Percentiles rank a stretch among this genome's conserved stretches.
Conservation (phyloP, 164 flowering plant genomes). For the Annona squamosa region DNA sequence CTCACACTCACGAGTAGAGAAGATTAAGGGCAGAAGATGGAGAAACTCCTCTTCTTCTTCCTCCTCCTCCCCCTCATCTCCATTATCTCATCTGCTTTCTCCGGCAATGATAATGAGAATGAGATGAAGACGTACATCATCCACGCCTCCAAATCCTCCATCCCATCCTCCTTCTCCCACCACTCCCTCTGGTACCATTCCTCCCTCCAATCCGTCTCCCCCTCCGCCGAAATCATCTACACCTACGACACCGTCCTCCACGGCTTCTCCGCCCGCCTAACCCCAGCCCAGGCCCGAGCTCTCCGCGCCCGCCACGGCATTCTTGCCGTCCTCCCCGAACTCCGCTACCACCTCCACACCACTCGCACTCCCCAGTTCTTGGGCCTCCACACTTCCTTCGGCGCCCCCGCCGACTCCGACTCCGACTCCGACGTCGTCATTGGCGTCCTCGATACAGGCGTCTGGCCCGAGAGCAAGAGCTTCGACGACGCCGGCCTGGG, state of each 20-base stretch:
- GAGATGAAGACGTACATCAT: constrained; percentile 62
- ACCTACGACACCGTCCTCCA: constrained; percentile 55
- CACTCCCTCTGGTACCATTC: constrained; percentile 67
- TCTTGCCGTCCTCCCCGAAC: constrained; percentile 55
- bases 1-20: no score
- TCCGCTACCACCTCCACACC: constrained; percentile 70
- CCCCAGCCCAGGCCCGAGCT: constrained; percentile 39
- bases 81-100: neutral
- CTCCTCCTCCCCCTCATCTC: neutral
- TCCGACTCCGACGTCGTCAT: constrained; percentile 48
- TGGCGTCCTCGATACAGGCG: constrained; percentile 83
- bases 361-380: constrained; percentile 84
- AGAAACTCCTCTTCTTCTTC: neutral
- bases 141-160: constrained; percentile 57
- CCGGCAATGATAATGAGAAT: neutral
- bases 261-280: constrained; percentile 68
- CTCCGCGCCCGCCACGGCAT: constrained; percentile 41
- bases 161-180: constrained; percentile 42
- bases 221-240: constrained; percentile 57
- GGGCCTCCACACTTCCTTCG: constrained; percentile 37
- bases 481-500: constrained; percentile 65
- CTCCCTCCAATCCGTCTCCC: constrained; percentile 50
- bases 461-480: constrained; percentile 74
- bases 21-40: neutral
- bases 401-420: constrained; percentile 31